Percentiles rank a stretch among this genome's conserved stretches.
Evolutionary conservation across 1,284 basidiomycete genomes (phyloP).

Genomic region (Volvariella volvacea): DNA sequence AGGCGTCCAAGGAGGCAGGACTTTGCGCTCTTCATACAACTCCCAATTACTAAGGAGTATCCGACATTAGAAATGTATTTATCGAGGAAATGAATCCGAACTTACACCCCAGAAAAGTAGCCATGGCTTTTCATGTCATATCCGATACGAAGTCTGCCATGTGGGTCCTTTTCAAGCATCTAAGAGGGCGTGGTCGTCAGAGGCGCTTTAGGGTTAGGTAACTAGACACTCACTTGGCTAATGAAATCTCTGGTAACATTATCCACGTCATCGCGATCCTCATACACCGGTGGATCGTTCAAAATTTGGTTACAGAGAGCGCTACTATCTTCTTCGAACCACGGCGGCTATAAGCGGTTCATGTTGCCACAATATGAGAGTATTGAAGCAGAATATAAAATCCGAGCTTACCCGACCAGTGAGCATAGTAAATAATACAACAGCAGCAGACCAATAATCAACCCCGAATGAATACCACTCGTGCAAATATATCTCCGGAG

Average conservation of each 20-base stretch:
- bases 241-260: constrained; percentile 18
- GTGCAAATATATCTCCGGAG: constrained; percentile 21
- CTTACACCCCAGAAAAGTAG: constrained; percentile 22
- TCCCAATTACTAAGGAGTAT: constrained; percentile 17
- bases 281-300: constrained; percentile 15
- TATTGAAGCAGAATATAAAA: neutral
- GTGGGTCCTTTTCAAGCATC: constrained; percentile 22
- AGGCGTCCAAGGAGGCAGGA: constrained; percentile 19
- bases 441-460: constrained; percentile 23
- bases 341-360: constrained; percentile 16
- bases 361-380: neutral
- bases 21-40: constrained; percentile 15
- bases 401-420: constrained; percentile 20
- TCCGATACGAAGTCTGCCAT: constrained; percentile 17
- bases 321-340: constrained; percentile 14
- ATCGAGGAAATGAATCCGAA: neutral
- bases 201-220: neutral
- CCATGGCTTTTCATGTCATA: constrained; percentile 19
- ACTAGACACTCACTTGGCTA: constrained; percentile 1
- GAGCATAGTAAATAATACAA: constrained; percentile 23
- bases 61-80: neutral
- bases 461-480: constrained; percentile 23
- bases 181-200: constrained; percentile 3
- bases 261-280: constrained; percentile 16
- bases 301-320: constrained; percentile 15